Evolutionary conservation across 2,329 filamentous ascomycete species (phyloP).

Genomic region (Colletotrichum magnum): DNA sequence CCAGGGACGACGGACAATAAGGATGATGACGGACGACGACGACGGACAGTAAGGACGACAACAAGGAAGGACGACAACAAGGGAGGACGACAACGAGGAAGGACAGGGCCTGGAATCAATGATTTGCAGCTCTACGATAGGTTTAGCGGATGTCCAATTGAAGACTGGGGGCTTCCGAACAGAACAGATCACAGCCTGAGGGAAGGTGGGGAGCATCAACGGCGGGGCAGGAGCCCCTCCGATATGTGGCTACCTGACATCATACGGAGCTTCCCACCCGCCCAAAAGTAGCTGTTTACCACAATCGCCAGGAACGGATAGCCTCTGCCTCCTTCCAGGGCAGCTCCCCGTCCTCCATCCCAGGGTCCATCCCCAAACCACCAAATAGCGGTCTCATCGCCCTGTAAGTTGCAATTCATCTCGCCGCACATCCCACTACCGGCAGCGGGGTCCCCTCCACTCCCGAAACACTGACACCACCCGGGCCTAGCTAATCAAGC

Average conservation of each 20-base stretch:
- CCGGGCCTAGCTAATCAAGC: slow-evolving; percentile 31
- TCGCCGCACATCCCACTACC: slow-evolving; percentile 34
- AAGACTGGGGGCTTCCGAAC: too few species aligned
- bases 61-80: too few species aligned
- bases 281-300: slow-evolving; percentile 21
- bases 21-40: too few species aligned
- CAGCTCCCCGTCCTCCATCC: neutral
- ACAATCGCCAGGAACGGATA: neutral
- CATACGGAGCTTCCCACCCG: neutral
- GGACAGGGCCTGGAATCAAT: too few species aligned
- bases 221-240: slow-evolving; percentile 4
- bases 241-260: slow-evolving; percentile 28
- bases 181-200: too few species aligned
- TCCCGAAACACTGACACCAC: slow-evolving; percentile 38
- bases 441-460: slow-evolving; percentile 37
- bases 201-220: neutral
- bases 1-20: too few species aligned
- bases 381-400: slow-evolving; percentile 27
- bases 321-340: neutral
- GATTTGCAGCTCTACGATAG: too few species aligned
- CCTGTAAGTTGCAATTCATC: slow-evolving; percentile 16
- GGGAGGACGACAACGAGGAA: too few species aligned
- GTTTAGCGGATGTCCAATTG: too few species aligned
- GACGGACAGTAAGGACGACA: too few species aligned
- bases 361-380: slow-evolving; percentile 29